phyloP scores from a whole-genome alignment of 2,329 filamentous ascomycete species.

The Neonectria faginata region DNA sequence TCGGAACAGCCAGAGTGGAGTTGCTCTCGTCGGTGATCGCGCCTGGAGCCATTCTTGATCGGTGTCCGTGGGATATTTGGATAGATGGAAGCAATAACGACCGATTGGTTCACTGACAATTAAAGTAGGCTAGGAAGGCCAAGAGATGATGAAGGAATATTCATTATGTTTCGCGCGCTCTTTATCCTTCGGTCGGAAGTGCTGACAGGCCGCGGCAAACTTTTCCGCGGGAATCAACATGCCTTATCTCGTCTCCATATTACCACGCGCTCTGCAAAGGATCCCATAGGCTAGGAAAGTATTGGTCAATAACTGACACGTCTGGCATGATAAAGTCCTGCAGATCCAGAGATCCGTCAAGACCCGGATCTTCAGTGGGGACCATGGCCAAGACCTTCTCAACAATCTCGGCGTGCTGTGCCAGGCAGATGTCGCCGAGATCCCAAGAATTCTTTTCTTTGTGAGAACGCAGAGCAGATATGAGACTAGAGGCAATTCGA shows the following conservation, averaged over 20 bases:
- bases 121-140: neutral
- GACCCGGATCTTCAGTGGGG: constrained; percentile 37
- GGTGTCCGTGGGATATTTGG: neutral
- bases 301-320: constrained; percentile 50
- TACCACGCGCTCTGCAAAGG: constrained; percentile 52
- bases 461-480: constrained; percentile 54
- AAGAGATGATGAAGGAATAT: neutral
- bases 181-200: constrained; percentile 8
- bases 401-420: constrained; percentile 60
- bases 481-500: constrained; percentile 56
- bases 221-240: constrained; percentile 19
- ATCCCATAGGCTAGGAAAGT: constrained; percentile 52
- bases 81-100: neutral
- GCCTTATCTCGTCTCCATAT: constrained; percentile 10
- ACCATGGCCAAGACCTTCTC: constrained; percentile 55
- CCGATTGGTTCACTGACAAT: neutral
- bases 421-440: constrained; percentile 62
- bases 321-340: constrained; percentile 49
- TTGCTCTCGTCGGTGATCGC: constrained; percentile 24
- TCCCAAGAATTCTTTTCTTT: constrained; percentile 59
- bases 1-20: constrained; percentile 11
- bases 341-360: constrained; percentile 35
- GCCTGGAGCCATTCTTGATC: constrained; percentile 41
- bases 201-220: constrained; percentile 16
- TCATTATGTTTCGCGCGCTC: neutral